Evolutionary conservation across 371 early-diverging fungal genomes (phyloP).

Genomic region (Lichtheimia corymbifera): DNA sequence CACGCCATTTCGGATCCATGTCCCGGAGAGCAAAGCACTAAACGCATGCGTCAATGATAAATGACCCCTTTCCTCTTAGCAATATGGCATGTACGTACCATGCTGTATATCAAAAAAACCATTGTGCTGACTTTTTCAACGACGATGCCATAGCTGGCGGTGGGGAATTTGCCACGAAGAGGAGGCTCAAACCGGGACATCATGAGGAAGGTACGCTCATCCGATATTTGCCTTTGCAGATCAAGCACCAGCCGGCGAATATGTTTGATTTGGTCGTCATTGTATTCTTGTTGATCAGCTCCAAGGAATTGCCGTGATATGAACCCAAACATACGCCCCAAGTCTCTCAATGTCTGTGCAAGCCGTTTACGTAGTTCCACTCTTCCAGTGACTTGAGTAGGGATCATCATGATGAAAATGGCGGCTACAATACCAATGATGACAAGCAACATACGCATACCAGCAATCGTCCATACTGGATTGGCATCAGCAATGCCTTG

Average conservation of each 20-base stretch:
- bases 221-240: constrained; percentile 38
- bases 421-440: constrained; percentile 41
- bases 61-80: background rate
- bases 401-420: constrained; percentile 34
- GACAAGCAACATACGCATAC: constrained; percentile 46
- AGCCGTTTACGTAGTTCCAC: constrained; percentile 48
- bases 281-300: background rate
- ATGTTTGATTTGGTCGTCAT: constrained; percentile 16
- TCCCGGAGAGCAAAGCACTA: constrained; percentile 15
- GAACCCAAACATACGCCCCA: constrained; percentile 38
- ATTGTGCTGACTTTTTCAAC: constrained; percentile 41
- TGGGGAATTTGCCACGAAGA: constrained; percentile 41
- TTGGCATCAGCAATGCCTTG: constrained; percentile 14
- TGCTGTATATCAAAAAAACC: constrained; percentile 35
- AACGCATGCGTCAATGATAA: constrained; percentile 20
- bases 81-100: constrained; percentile 22
- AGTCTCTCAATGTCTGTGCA: constrained; percentile 35
- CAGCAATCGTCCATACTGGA: constrained; percentile 38
- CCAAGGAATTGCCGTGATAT: constrained; percentile 16
- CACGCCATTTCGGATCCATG: background rate
- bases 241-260: constrained; percentile 30
- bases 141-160: constrained; percentile 25
- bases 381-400: constrained; percentile 37
- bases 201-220: constrained; percentile 30
- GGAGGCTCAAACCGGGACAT: constrained; percentile 41